A percentile compares a stretch with the other conserved stretches of the same genome.
Evolutionary conservation across 768 basidiomycete species (phyloP).

Genomic region (Hericium coralloides): DNA sequence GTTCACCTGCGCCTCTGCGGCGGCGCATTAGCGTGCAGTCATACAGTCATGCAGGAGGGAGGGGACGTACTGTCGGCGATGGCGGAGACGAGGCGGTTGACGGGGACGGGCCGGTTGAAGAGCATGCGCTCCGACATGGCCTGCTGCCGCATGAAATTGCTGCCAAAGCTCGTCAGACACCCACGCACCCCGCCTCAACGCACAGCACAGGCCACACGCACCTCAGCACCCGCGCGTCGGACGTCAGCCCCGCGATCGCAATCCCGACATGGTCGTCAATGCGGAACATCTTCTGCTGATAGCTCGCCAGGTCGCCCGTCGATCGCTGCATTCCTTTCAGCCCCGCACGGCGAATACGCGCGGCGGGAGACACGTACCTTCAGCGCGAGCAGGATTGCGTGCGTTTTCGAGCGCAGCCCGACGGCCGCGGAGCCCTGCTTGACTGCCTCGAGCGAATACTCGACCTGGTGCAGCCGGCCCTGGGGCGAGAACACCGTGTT

Average conservation of each 20-base stretch:
- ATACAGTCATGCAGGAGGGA: neutral
- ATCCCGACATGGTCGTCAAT: slow-evolving; percentile 99
- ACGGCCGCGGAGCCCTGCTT: slow-evolving; percentile 99
- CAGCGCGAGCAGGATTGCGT: slow-evolving; percentile 84
- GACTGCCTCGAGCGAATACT: slow-evolving; percentile 98
- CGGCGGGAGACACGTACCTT: slow-evolving; percentile 48
- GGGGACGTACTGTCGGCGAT: slow-evolving; percentile 85
- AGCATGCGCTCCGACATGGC: slow-evolving; percentile 93
- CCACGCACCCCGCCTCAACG: neutral
- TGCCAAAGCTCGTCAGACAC: slow-evolving; percentile 21
- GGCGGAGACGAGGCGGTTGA: slow-evolving; percentile 84
- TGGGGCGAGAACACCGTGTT: slow-evolving; percentile 97
- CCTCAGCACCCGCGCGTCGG: slow-evolving; percentile 96
- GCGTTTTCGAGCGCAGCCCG: slow-evolving; percentile 90
- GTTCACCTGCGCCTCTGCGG: slow-evolving; percentile 91
- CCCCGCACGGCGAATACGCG: neutral
- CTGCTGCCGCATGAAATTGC: slow-evolving; percentile 99
- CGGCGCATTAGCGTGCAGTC: neutral
- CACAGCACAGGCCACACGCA: slow-evolving; percentile 29
- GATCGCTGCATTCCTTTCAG: slow-evolving; percentile 55
- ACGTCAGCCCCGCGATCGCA: slow-evolving; percentile 97
- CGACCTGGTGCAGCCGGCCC: slow-evolving; percentile 94
- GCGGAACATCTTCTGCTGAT: slow-evolving; percentile 99
- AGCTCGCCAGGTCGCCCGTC: slow-evolving; percentile 95
- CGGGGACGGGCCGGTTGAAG: slow-evolving; percentile 91